A percentile compares a stretch with the other conserved stretches of the same genome.
phyloP scores from a whole-genome alignment of 768 basidiomycete species.

The Collybia nuda region DNA sequence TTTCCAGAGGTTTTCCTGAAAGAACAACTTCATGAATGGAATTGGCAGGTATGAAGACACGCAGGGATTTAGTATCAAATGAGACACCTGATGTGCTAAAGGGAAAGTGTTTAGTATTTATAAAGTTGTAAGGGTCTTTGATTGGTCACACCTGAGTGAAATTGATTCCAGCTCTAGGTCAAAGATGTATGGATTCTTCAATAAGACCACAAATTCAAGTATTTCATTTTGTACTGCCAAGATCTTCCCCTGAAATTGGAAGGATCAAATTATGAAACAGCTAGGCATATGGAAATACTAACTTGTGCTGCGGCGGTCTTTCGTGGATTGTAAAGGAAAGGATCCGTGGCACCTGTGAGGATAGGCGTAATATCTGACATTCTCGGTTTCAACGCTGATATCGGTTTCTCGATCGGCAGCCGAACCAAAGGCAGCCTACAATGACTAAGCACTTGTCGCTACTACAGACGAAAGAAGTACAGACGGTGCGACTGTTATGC shows the following conservation, averaged over 20 bases:
- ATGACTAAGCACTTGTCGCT: constrained; percentile 6
- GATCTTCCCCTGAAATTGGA: constrained; percentile 44
- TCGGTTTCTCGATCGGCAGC: constrained; percentile 70
- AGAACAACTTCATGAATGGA: constrained; percentile 74
- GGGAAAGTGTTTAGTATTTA: constrained; percentile 5
- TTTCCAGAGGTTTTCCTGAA: constrained; percentile 58
- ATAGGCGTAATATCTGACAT: constrained; percentile 43
- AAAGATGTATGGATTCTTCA: constrained; percentile 93
- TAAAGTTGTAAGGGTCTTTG: constrained; percentile 1
- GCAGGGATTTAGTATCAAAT: constrained; percentile 65
- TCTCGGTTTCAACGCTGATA: constrained; percentile 48
- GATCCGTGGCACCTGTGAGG: constrained; percentile 62
- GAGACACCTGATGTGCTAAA: constrained; percentile 77
- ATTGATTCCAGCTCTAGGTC: constrained; percentile 86
- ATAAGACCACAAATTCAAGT: constrained; percentile 77
- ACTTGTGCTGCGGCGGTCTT: constrained; percentile 61
- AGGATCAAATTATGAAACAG: constrained; percentile 1
- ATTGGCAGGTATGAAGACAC: constrained; percentile 70
- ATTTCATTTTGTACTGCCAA: constrained; percentile 81
- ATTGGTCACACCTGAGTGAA: constrained; percentile 63
- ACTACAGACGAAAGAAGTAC: constrained; percentile 18
- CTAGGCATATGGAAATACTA: constrained; percentile 12
- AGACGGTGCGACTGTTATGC: constrained; percentile 77
- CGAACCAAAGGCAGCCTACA: constrained; percentile 69
- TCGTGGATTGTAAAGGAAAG: constrained; percentile 92